phyloP scores from a whole-genome alignment of 2,329 filamentous ascomycete genomes.

The Colletotrichum theobromicola region DNA sequence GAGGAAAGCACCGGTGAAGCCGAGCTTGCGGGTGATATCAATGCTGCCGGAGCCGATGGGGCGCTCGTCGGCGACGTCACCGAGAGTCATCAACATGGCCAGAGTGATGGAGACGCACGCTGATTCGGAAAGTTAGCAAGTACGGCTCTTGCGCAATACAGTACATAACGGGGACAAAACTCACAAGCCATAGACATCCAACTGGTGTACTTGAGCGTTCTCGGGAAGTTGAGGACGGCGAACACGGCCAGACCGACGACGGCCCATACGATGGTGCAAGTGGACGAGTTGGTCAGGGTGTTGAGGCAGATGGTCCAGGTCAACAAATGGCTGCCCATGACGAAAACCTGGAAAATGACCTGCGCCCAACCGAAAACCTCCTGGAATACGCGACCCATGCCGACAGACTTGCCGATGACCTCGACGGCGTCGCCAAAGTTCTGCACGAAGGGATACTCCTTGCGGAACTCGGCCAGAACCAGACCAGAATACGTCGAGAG shows the following conservation, averaged over 20 bases:
- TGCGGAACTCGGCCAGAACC: conserved; percentile 69
- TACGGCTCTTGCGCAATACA: neutral
- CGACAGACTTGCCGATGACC: conserved; percentile 51
- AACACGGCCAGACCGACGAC: conserved; percentile 64
- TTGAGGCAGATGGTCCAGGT: conserved; percentile 73
- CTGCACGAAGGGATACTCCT: conserved; percentile 70
- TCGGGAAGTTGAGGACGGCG: conserved; percentile 62
- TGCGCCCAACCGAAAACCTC: conserved; percentile 66
- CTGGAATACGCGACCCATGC: conserved; percentile 58
- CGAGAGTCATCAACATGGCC: conserved; percentile 68
- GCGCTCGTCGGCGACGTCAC: conserved; percentile 59
- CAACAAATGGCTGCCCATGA: conserved; percentile 73
- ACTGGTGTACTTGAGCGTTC: conserved; percentile 67
- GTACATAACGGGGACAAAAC: neutral
- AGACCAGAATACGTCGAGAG: conserved; percentile 70
- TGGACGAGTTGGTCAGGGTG: conserved; percentile 61
- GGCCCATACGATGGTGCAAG: conserved; percentile 69
- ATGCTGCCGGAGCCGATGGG: conserved; percentile 40
- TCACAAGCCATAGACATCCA: conserved; percentile 64
- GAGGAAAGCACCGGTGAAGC: conserved; percentile 59
- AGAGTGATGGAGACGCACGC: conserved; percentile 65
- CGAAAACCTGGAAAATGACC: conserved; percentile 68
- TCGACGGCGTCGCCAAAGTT: conserved; percentile 71
- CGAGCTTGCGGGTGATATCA: conserved; percentile 39
- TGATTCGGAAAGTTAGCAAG: conserved; percentile 3